A percentile compares a stretch with the other conserved stretches of the same genome.
These are phyloP conservation scores for Cerioporus squamosus DNA, from an alignment of 1,284 basidiomycete species.

Conservation along the genomic window DNA sequence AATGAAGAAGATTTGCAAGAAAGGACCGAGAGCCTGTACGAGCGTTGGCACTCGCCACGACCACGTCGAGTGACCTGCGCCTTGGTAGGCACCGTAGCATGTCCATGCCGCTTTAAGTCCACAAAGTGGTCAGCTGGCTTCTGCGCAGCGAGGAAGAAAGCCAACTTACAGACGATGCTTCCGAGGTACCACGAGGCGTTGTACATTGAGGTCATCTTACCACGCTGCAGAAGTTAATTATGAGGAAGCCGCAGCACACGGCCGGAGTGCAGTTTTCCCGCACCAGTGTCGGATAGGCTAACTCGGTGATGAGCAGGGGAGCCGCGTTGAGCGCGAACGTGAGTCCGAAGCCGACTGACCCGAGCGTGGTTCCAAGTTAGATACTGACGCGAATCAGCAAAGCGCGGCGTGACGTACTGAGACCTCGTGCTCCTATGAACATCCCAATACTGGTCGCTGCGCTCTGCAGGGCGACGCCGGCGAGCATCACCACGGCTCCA, in stretches of 20 bases:
- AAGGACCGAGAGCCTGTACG: slow-evolving; percentile 66
- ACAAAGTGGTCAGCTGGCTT: slow-evolving; percentile 11
- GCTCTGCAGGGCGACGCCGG: slow-evolving; percentile 61
- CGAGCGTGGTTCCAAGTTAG: neutral
- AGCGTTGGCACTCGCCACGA: slow-evolving; percentile 72
- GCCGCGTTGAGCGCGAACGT: slow-evolving; percentile 64
- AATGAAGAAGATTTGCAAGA: slow-evolving; percentile 59
- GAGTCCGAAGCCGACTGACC: slow-evolving; percentile 66
- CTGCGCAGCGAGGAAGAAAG: neutral
- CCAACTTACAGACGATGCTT: slow-evolving; percentile 57
- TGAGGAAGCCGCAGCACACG: neutral
- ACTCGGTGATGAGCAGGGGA: slow-evolving; percentile 69
- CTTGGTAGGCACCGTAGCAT: slow-evolving; percentile 58
- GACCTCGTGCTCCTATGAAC: slow-evolving; percentile 60
- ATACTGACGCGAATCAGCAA: slow-evolving; percentile 1
- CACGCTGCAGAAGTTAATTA: slow-evolving; percentile 42
- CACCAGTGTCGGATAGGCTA: slow-evolving; percentile 75
- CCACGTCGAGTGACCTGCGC: slow-evolving; percentile 53
- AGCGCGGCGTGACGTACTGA: slow-evolving; percentile 46
- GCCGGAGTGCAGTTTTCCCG: slow-evolving; percentile 15
- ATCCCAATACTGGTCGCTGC: slow-evolving; percentile 50
- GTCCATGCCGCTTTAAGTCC: slow-evolving; percentile 45
- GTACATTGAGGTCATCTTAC: slow-evolving; percentile 63
- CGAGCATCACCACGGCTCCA: slow-evolving; percentile 63
- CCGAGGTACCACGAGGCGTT: slow-evolving; percentile 70